Conservation (phyloP, 441 rosid genomes). For the Monsonia emarginata region DNA sequence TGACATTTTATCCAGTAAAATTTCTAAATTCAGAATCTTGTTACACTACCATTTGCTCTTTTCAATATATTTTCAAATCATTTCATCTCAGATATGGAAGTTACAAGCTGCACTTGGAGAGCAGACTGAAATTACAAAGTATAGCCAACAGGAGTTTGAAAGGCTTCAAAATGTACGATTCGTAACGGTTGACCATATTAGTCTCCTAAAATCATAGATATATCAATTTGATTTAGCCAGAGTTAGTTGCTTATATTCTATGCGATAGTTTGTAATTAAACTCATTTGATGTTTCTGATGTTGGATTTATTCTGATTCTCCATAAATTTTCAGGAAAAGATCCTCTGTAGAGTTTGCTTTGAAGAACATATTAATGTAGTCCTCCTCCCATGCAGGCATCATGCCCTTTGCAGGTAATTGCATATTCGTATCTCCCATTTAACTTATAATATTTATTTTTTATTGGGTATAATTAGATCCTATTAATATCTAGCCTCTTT, state of each 20-base stretch:
- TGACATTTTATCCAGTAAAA: background rate
- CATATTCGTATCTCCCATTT: background rate
- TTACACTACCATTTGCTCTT: background rate
- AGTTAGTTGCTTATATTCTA: background rate
- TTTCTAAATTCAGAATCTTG: background rate
- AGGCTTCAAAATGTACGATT: conserved; percentile 46
- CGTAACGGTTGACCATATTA: background rate
- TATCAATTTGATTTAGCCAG: background rate
- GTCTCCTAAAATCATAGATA: background rate
- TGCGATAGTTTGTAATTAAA: background rate
- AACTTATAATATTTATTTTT: no score
- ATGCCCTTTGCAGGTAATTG: conserved; percentile 47
- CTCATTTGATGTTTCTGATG: background rate
- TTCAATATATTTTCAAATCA: conserved; percentile 3
- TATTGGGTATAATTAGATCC: no score
- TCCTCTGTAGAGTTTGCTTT: conserved; percentile 55
- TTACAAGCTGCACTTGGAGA: conserved; percentile 47
- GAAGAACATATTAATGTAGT: conserved; percentile 49
- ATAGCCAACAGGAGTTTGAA: conserved; percentile 52
- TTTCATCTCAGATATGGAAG: conserved; percentile 37
- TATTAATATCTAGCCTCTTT: no score
- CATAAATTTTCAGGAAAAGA: conserved; percentile 41
- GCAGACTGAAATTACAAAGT: conserved; percentile 44
- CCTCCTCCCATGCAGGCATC: conserved; percentile 54
- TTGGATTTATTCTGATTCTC: background rate